Conservation (phyloP, 2,329 filamentous ascomycete genomes). For the Myriosclerotinia duriaeana region DNA sequence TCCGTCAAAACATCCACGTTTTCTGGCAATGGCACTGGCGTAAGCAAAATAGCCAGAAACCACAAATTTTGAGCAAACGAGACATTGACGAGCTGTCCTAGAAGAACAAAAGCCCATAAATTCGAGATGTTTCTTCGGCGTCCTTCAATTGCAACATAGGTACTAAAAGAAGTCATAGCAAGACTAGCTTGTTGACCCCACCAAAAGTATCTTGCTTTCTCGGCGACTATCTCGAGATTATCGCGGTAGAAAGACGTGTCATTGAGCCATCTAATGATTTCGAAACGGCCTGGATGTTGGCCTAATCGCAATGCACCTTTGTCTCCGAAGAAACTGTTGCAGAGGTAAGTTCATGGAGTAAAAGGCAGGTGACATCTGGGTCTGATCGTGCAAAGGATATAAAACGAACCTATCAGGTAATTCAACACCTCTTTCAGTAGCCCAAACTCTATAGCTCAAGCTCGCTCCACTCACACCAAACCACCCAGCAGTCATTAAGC, state of each 20-base stretch:
- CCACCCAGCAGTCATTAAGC: slow-evolving; percentile 47
- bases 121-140: slow-evolving; percentile 55
- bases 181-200: slow-evolving; percentile 62
- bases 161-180: slow-evolving; percentile 53
- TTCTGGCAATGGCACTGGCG: slow-evolving; percentile 49
- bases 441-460: slow-evolving; percentile 53
- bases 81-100: slow-evolving; percentile 60
- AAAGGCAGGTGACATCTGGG: slow-evolving; percentile 10
- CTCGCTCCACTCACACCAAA: slow-evolving; percentile 47
- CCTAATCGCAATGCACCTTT: slow-evolving; percentile 38
- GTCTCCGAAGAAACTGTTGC: slow-evolving; percentile 36
- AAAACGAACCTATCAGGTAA: slow-evolving; percentile 43
- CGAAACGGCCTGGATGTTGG: slow-evolving; percentile 38
- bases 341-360: slow-evolving; percentile 25
- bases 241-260: slow-evolving; percentile 37
- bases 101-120: slow-evolving; percentile 55
- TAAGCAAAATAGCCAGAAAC: slow-evolving; percentile 57
- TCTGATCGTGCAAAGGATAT: not conserved
- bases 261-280: slow-evolving; percentile 37
- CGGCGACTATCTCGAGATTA: slow-evolving; percentile 53
- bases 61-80: slow-evolving; percentile 65
- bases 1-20: slow-evolving; percentile 35
- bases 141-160: slow-evolving; percentile 60
- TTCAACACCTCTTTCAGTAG: slow-evolving; percentile 43
- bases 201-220: slow-evolving; percentile 57